phyloP scores from a whole-genome alignment of 2,329 filamentous ascomycete genomes.

The Ascosphaera apis region DNA sequence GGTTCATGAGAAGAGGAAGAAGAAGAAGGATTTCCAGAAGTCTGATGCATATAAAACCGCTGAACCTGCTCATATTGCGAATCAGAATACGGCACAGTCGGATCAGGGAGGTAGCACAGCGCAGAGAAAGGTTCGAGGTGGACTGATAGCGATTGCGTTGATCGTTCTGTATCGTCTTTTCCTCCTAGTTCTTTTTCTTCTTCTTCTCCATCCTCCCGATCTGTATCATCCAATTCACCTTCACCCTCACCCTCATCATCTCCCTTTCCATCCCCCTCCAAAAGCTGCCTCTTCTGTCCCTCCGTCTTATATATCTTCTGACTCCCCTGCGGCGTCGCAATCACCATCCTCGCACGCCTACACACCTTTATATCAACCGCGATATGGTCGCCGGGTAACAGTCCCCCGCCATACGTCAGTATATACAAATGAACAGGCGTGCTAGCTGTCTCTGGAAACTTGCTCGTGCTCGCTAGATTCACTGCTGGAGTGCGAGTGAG shows the following conservation, averaged over 20 bases:
- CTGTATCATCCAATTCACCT: neutral
- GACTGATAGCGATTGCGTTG: too few relatives aligned
- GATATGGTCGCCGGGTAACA: slow-evolving; percentile 71
- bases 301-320: slow-evolving; percentile 87
- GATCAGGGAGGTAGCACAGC: slow-evolving; percentile 56
- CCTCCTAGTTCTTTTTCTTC: slow-evolving; percentile 13
- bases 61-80: slow-evolving; percentile 73
- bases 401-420: slow-evolving; percentile 79
- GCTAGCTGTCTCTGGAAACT: slow-evolving; percentile 13
- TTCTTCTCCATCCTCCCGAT: slow-evolving; percentile 15
- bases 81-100: slow-evolving; percentile 69
- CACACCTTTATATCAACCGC: slow-evolving; percentile 46
- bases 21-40: too few relatives aligned
- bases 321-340: slow-evolving; percentile 44
- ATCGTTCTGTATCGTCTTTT: too few relatives aligned
- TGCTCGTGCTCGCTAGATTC: slow-evolving; percentile 28
- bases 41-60: too few relatives aligned
- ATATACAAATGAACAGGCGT: slow-evolving; percentile 60
- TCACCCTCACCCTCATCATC: neutral
- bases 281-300: too few relatives aligned
- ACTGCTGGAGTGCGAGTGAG: slow-evolving; percentile 53
- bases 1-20: too few relatives aligned
- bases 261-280: slow-evolving; percentile 3
- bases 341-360: slow-evolving; percentile 39
- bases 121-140: slow-evolving; percentile 25